Evolutionary conservation across 2,329 filamentous ascomycete species (phyloP), one percentile per base, ranked within the genome.

Genomic region (Cryoendolithus antarcticus): DNA sequence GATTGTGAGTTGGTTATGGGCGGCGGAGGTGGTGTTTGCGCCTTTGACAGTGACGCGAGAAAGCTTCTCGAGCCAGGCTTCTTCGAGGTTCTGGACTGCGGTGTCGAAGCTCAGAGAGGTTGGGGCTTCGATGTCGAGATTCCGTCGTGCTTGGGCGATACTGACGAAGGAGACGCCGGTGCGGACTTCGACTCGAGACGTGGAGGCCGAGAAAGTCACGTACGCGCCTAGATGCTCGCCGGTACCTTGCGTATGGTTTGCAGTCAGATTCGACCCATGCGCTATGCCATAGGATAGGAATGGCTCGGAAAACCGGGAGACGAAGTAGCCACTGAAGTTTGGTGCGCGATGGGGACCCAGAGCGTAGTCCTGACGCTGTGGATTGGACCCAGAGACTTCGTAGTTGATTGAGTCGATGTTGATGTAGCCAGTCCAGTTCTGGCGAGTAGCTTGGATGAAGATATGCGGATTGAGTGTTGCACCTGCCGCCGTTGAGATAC

Each of bases 141-240:
- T 70, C 31, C 47, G 60, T 9, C 65, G 57, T 3, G 66, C 66
- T 46, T 69, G 66, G 36, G 65, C 64, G 11, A 69, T 44, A 40
- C 65, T 69, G 34, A 69, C 54, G 40, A 68, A 69, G 0, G 65
- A 69, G 4, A 68, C 55, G 2, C 62, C 66, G 2, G 64, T 69
- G 4, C 65, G 60, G n/a, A 69, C 60, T 43, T 69, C 64, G 1
- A 69, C 56, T 12, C 54, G 44, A 2, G 40, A 50, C 1, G 50
- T 51, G 4, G 47, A 42, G 4, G 46, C 30, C 3, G 37, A 34
- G 38, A 70, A 69, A 8, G 45, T 60, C 10, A 63, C 65, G 40
- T 64, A 69, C 8, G 62, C 66, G 30, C 60, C 60, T 2, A 62
- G 49, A 35, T 59, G 53, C 9, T 61, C 61, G 2, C 64, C 65